These are phyloP conservation scores for Colletotrichum sp. DNA, from an alignment of 2,329 filamentous ascomycete genomes.

Conservation along the genomic window DNA sequence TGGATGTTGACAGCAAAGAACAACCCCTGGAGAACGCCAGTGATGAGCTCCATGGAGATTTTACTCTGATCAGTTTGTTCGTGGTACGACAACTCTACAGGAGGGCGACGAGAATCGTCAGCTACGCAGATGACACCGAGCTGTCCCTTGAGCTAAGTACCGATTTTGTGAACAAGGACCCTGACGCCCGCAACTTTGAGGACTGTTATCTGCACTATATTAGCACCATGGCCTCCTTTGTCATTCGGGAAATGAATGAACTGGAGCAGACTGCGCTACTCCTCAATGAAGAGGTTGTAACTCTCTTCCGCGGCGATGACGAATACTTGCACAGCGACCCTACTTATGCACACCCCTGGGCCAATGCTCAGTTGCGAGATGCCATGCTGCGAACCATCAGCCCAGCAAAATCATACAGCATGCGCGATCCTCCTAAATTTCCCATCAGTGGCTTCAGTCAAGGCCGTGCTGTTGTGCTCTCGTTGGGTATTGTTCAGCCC, in stretches of 20 bases:
- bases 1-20: slow-evolving; percentile 3
- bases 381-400: slow-evolving; percentile 12
- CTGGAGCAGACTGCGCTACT: slow-evolving; percentile 36
- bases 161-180: slow-evolving; percentile 27
- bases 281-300: slow-evolving; percentile 36
- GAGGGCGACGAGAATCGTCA: slow-evolving; percentile 36
- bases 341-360: background rate
- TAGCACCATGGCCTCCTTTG: slow-evolving; percentile 38
- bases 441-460: slow-evolving; percentile 18
- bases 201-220: slow-evolving; percentile 40
- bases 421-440: slow-evolving; percentile 16
- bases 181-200: slow-evolving; percentile 27
- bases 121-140: slow-evolving; percentile 19
- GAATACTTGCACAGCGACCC: background rate
- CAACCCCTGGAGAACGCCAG: background rate
- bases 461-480: slow-evolving; percentile 29
- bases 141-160: slow-evolving; percentile 33
- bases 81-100: slow-evolving; percentile 45
- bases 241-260: slow-evolving; percentile 40
- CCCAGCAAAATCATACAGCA: slow-evolving; percentile 3
- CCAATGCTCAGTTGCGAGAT: slow-evolving; percentile 5
- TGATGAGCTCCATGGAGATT: slow-evolving; percentile 36
- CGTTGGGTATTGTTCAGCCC: slow-evolving; percentile 41
- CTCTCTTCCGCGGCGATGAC: slow-evolving; percentile 36
- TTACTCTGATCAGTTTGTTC: slow-evolving; percentile 42